Evolutionary conservation across 140 eudicot species (phyloP).

Genomic region (Oenanthe javanica): DNA sequence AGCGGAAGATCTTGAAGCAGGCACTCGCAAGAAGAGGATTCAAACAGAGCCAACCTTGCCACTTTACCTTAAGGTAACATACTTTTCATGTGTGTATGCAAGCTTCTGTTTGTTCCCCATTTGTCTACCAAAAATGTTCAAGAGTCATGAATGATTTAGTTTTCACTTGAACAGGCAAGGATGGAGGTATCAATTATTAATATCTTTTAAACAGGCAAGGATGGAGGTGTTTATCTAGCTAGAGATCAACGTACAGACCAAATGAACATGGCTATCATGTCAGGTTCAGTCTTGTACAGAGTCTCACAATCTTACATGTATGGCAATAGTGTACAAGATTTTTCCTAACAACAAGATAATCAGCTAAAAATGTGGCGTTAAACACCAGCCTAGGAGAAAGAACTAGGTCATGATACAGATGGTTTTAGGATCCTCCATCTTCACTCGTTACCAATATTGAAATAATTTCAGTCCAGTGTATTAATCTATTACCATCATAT

Average conservation of each 20-base stretch:
- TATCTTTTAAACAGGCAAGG: slow-evolving; percentile 50
- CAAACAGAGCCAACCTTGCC: slow-evolving; percentile 91
- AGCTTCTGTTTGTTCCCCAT: neutral
- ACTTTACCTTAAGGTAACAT: slow-evolving; percentile 66
- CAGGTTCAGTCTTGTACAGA: slow-evolving; percentile 88
- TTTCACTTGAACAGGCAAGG: slow-evolving; percentile 51
- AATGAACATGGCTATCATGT: slow-evolving; percentile 40
- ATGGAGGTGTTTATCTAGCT: slow-evolving; percentile 43
- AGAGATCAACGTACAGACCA: slow-evolving; percentile 49
- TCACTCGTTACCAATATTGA: neutral
- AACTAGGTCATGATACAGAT: neutral
- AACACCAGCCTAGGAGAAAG: neutral
- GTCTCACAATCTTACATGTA: slow-evolving; percentile 32
- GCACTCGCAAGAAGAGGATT: slow-evolving; percentile 47
- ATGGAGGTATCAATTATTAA: slow-evolving; percentile 53
- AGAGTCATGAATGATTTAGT: slow-evolving; percentile 22
- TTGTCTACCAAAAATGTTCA: slow-evolving; percentile 1
- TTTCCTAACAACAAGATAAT: slow-evolving; percentile 6
- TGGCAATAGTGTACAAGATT: slow-evolving; percentile 57
- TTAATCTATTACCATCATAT: neutral
- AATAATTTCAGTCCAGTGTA: neutral
- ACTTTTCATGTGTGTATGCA: neutral
- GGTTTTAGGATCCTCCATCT: neutral
- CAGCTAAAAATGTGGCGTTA: neutral
- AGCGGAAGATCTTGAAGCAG: slow-evolving; percentile 96